Evolutionary conservation across 1,139 yeast genomes (phyloP).

Genomic region (Blastobotrys ciferrii): DNA sequence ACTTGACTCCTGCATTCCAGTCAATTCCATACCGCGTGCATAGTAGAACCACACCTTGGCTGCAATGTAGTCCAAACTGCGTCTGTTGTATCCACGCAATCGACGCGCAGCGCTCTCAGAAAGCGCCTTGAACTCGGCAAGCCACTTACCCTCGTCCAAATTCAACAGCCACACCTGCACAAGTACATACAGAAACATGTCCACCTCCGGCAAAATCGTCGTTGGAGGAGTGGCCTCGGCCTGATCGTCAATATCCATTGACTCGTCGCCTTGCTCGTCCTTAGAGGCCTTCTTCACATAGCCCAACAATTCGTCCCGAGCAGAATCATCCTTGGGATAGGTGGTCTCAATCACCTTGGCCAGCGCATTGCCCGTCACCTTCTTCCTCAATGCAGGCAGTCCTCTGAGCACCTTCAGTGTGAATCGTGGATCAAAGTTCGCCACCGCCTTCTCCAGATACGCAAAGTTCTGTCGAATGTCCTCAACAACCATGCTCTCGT

Average conservation of each 20-base stretch:
- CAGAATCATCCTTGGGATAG: constrained; percentile 50
- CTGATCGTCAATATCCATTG: constrained; percentile 31
- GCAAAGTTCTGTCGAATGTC: constrained; percentile 56
- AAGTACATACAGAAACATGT: constrained; percentile 73
- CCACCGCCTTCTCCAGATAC: constrained; percentile 66
- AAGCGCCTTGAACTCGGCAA: constrained; percentile 28
- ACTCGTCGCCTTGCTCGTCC: constrained; percentile 4
- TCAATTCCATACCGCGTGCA: constrained; percentile 71
- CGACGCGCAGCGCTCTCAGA: constrained; percentile 51
- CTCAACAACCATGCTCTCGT: constrained; percentile 20
- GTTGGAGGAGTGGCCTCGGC: constrained; percentile 22
- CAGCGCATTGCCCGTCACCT: constrained; percentile 54
- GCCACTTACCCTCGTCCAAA: constrained; percentile 41
- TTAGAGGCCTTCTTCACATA: constrained; percentile 27
- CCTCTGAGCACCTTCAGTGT: constrained; percentile 84
- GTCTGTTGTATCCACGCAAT: constrained; percentile 65
- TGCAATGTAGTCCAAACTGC: constrained; percentile 80
- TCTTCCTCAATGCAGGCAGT: constrained; percentile 69
- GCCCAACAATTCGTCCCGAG: constrained; percentile 47
- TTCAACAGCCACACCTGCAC: constrained; percentile 77
- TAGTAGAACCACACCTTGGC: constrained; percentile 95
- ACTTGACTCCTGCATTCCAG: constrained; percentile 50
- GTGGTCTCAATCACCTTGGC: constrained; percentile 51
- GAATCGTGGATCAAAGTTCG: constrained; percentile 80
- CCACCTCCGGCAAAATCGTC: constrained; percentile 66